Evolutionary conservation across 2,329 filamentous ascomycete genomes (phyloP).

Genomic region (Zymoseptoria passerinii): DNA sequence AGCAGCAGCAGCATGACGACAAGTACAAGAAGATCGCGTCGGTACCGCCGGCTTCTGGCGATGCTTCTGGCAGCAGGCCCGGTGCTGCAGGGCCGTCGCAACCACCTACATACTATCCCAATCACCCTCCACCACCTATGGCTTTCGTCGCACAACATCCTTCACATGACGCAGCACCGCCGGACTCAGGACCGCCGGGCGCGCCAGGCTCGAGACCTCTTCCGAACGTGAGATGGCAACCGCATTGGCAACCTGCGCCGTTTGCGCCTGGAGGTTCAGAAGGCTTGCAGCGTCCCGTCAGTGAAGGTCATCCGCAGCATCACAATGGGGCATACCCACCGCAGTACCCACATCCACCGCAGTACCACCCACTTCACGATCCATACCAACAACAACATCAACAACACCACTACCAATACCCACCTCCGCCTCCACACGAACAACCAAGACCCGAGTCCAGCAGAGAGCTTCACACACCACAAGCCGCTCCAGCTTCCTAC

Average conservation of each 20-base stretch:
- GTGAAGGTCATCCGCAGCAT: background rate
- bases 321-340: background rate
- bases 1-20: background rate
- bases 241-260: background rate
- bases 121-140: background rate
- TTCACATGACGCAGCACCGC: background rate
- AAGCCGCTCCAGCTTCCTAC: background rate
- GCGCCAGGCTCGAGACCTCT: background rate
- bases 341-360: background rate
- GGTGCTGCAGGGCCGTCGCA: background rate
- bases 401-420: background rate
- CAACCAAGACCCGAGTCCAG: background rate
- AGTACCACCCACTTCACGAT: background rate
- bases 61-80: background rate
- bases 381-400: background rate
- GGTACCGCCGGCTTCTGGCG: background rate
- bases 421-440: background rate
- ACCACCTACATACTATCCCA: background rate
- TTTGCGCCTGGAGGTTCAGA: background rate
- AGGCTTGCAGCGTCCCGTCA: background rate
- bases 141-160: background rate
- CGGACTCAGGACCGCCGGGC: background rate
- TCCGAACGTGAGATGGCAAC: background rate
- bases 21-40: conserved; percentile 1
- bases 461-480: background rate